Evolutionary conservation across 805 yeast genomes (phyloP).

Genomic region (Cyberlindnera mrakii): DNA sequence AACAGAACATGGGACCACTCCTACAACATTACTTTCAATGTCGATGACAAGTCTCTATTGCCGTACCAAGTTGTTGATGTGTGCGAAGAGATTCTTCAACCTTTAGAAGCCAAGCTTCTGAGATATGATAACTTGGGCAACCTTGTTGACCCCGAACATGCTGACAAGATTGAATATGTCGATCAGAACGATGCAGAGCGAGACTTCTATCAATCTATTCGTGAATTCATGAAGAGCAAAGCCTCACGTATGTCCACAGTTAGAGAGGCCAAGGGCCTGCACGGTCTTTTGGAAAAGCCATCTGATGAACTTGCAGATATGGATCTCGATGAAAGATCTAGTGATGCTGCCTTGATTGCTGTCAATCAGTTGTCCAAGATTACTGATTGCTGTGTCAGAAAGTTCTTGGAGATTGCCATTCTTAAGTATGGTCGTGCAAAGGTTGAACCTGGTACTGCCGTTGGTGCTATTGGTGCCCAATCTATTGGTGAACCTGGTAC

Average conservation of each 20-base stretch:
- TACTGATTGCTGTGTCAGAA: conserved; percentile 49
- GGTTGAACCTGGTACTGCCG: conserved; percentile 99
- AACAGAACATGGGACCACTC: conserved; percentile 94
- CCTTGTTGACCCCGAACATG: conserved; percentile 36
- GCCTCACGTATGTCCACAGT: conserved; percentile 49
- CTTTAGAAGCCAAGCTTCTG: conserved; percentile 52
- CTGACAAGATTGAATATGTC: conserved; percentile 52
- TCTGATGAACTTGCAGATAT: conserved; percentile 37
- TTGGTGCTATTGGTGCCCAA: conserved; percentile 98
- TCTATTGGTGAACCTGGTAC: conserved; percentile 99
- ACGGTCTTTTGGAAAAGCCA: conserved; percentile 37
- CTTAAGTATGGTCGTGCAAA: conserved; percentile 80
- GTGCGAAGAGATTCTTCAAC: conserved; percentile 50
- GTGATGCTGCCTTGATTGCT: conserved; percentile 35
- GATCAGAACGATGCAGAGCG: conserved; percentile 89
- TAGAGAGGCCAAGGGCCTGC: conserved; percentile 49
- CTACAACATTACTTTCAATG: conserved; percentile 59
- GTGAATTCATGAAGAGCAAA: conserved; percentile 54
- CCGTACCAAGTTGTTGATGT: conserved; percentile 65
- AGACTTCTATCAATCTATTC: conserved; percentile 70
- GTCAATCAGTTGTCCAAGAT: conserved; percentile 65
- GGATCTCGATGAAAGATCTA: conserved; percentile 32
- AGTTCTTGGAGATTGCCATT: conserved; percentile 71
- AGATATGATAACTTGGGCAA: conserved; percentile 74
- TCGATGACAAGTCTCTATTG: conserved; percentile 45